Conservation (phyloP, 2,329 filamentous ascomycete genomes). For the Talaromyces atroroseus region DNA sequence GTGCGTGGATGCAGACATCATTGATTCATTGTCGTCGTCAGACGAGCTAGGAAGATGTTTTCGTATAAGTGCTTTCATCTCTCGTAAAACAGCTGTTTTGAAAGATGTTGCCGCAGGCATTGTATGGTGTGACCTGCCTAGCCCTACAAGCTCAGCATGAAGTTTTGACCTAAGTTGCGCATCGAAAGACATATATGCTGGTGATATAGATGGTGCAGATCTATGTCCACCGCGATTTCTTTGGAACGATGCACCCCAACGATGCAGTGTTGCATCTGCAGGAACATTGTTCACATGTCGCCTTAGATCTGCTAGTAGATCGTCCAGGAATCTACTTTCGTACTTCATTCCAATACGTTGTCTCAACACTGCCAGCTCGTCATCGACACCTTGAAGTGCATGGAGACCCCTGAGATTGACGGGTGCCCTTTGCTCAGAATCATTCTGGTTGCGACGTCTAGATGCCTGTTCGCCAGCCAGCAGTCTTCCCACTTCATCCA, state of each 20-base stretch:
- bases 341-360: conserved; percentile 81
- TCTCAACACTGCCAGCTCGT: conserved; percentile 70
- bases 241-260: conserved; percentile 76
- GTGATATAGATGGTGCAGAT: conserved; percentile 63
- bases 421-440: conserved; percentile 36
- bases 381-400: conserved; percentile 72
- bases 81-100: conserved; percentile 74
- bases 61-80: conserved; percentile 80
- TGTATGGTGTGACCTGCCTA: conserved; percentile 77
- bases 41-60: conserved; percentile 83
- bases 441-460: conserved; percentile 23
- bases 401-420: conserved; percentile 71
- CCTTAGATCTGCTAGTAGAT: conserved; percentile 72
- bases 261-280: conserved; percentile 65
- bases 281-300: conserved; percentile 73
- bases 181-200: conserved; percentile 71
- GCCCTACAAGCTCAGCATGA: conserved; percentile 64
- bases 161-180: conserved; percentile 66
- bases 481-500: conserved; percentile 72
- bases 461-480: conserved; percentile 64
- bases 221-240: conserved; percentile 63
- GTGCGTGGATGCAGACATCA: conserved; percentile 76
- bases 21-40: conserved; percentile 88
- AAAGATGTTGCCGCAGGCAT: conserved; percentile 77
- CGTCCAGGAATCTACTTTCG: conserved; percentile 71